These are phyloP conservation scores for Elaeis guineensis DNA, from an alignment of 176 grass and related monocot species.

Conservation along the genomic window DNA sequence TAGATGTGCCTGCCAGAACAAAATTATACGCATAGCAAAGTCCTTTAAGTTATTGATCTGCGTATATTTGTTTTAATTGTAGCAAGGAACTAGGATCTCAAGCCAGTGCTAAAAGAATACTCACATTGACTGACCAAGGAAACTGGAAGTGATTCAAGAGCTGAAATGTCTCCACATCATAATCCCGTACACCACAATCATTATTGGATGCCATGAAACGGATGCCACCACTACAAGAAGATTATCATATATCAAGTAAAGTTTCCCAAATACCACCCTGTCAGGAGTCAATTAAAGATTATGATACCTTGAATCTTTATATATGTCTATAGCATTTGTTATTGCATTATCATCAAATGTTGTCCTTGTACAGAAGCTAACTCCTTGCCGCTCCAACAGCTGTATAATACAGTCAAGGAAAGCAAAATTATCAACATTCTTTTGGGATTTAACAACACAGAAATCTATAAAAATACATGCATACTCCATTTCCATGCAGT, in stretches of 20 bases:
- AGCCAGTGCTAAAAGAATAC: neutral
- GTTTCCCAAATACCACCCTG: too few relatives aligned
- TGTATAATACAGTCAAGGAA: conserved; percentile 13
- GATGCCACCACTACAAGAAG: conserved; percentile 49
- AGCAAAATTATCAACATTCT: too few relatives aligned
- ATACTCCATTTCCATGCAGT: too few relatives aligned
- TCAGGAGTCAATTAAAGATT: too few relatives aligned
- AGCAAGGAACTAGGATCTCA: too few relatives aligned
- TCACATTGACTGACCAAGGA: conserved; percentile 93
- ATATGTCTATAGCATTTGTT: conserved; percentile 87
- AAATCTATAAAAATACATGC: too few relatives aligned
- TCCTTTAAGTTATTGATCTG: neutral
- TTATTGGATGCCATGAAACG: conserved; percentile 72
- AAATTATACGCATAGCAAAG: conserved; percentile 1
- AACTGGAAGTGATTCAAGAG: conserved; percentile 67
- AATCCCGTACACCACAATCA: conserved; percentile 74
- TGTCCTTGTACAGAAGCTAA: conserved; percentile 75
- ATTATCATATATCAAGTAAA: conserved; percentile 1
- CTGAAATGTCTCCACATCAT: conserved; percentile 78
- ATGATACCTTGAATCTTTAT: conserved; percentile 48
- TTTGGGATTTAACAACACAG: too few relatives aligned
- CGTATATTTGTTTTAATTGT: too few relatives aligned
- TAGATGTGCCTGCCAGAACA: neutral
- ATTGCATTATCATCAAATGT: conserved; percentile 84
- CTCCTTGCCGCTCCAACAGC: conserved; percentile 43